Percentiles rank a stretch among this genome's conserved stretches.
phyloP scores from a whole-genome alignment of 352 stramenopile genomes.

The Phytophthora pluvialis region DNA sequence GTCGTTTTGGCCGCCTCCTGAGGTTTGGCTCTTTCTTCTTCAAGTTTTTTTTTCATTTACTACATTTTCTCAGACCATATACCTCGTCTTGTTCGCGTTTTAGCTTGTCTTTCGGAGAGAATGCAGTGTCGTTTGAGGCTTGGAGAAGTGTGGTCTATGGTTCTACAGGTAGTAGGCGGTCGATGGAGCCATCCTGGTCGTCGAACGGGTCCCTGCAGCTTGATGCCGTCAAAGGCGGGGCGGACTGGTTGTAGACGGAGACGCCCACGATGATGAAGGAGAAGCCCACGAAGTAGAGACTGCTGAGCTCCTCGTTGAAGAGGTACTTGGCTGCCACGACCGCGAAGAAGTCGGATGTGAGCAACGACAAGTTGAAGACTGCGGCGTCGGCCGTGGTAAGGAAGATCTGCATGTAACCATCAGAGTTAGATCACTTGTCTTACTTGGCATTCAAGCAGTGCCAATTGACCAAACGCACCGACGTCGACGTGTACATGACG shows the following conservation, averaged over 20 bases:
- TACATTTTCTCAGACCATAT: constrained; percentile 38
- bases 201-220: constrained; percentile 44
- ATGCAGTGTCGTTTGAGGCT: constrained; percentile 1
- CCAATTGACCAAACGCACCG: constrained; percentile 54
- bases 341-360: constrained; percentile 96
- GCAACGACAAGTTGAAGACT: constrained; percentile 96
- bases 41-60: constrained; percentile 41
- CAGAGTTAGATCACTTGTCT: constrained; percentile 5
- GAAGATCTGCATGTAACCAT: constrained; percentile 46
- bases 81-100: constrained; percentile 30
- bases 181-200: constrained; percentile 29
- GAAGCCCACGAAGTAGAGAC: constrained; percentile 91
- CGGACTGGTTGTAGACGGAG: constrained; percentile 74
- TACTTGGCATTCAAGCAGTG: background rate
- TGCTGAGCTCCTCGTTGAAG: constrained; percentile 79
- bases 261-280: constrained; percentile 77
- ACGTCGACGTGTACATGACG: constrained; percentile 92
- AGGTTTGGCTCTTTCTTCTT: constrained; percentile 23
- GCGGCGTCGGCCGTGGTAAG: constrained; percentile 91
- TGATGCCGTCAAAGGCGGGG: constrained; percentile 39
- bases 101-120: constrained; percentile 16
- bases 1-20: constrained; percentile 4
- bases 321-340: constrained; percentile 91
- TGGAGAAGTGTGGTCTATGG: constrained; percentile 3
- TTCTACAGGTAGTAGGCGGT: constrained; percentile 16